Base-by-base conservation (phyloP, 2,329 filamentous ascomycete species). In the Fusarium sp. region DNA sequence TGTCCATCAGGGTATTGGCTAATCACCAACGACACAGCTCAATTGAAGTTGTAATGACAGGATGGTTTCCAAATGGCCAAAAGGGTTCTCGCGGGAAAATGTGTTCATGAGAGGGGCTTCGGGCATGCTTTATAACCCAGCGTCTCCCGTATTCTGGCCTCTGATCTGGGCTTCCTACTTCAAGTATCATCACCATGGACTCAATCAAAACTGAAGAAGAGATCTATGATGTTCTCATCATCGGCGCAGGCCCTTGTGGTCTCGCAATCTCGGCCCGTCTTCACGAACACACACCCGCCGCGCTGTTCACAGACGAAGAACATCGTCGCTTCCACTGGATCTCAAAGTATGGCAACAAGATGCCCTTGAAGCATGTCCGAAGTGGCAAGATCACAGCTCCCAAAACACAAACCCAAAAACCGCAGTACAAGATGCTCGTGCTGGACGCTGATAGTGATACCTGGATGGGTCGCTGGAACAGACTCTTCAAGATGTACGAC, bases 291-390 rank as follows among this genome's bases (percentile, higher is more conserved):
- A 92, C 91, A 0, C 92, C 92, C 0, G 92, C 91, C 0, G 92
- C 92, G 3, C 88, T 94, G 55, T 95, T 95, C 80, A 95, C 92
- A 0, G 92, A 95, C 76, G 91, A 93, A 71, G 93, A 95, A 75
- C 92, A 95, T 75, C 89, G 91, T 44, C 86, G 92, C n/a, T 95
- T 92, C 77, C 89, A 92, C 78, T 94, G 92, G 90, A 90, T 94
- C 60, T 86, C 85, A 61, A 90, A 89, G 59, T 87, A 93, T 75
- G 85, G 86, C 29, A 84, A 84, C 29, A 86, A 87, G 30, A 87
- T 89, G 78, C 84, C 84, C 10, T 82, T 91, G 66, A 90, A 89
- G 59, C 76, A 81, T 24, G 76, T 79, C n/a, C 75, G 79, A 65
- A 75, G 77, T 52, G 70, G 80, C 58, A 81, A 80, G 71, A 61